Conservation (phyloP, 108 stramenopile genomes). For the Cyclotella atomus region DNA sequence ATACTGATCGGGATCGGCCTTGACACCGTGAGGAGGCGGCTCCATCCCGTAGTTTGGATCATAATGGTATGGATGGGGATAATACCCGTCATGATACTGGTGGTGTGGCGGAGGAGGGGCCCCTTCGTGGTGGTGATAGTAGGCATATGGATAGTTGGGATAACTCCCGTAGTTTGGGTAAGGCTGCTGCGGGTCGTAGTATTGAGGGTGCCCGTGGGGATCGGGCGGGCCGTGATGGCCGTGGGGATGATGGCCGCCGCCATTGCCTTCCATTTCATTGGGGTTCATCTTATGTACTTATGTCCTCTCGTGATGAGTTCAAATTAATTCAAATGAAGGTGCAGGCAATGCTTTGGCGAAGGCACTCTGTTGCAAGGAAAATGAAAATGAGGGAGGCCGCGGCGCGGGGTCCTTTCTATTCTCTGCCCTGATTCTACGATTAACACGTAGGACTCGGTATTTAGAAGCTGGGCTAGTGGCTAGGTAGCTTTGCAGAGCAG, state of each 20-base stretch:
- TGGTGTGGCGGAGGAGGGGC: slow-evolving; percentile 21
- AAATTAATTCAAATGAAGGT: background rate
- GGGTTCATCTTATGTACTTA: background rate
- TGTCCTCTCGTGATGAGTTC: background rate
- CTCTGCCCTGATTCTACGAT: no score
- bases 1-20: slow-evolving; percentile 6
- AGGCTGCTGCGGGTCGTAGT: slow-evolving; percentile 12
- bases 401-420: no score
- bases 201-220: slow-evolving; percentile 8
- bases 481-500: no score
- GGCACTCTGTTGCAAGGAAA: slow-evolving; percentile 17
- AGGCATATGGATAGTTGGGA: slow-evolving; percentile 6
- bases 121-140: slow-evolving; percentile 22
- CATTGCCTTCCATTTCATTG: slow-evolving; percentile 2
- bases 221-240: slow-evolving; percentile 5
- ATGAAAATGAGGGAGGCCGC: slow-evolving; percentile 5
- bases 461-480: no score
- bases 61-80: background rate
- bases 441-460: no score
- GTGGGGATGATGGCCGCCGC: slow-evolving; percentile 8
- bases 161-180: slow-evolving; percentile 11
- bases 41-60: slow-evolving; percentile 2
- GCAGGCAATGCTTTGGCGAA: background rate
- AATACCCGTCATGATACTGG: slow-evolving; percentile 7
- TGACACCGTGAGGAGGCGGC: background rate